Evolutionary conservation across 805 yeast genomes (phyloP).

Genomic region (Kodamaea lidongshanica): DNA sequence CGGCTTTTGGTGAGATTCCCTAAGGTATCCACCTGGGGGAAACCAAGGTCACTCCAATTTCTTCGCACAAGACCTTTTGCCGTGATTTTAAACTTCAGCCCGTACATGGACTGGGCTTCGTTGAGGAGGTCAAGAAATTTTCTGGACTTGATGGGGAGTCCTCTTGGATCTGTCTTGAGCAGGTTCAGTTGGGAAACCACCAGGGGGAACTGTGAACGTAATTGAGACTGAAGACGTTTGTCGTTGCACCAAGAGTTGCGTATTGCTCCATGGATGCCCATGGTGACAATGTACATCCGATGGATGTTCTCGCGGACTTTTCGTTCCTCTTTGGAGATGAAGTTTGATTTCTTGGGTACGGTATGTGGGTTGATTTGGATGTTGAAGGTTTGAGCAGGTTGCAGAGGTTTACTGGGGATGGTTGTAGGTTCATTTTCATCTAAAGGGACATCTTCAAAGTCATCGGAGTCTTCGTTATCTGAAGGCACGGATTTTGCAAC

Average conservation of each 20-base stretch:
- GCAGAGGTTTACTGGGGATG: background rate
- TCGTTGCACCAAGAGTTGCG: slow-evolving; percentile 75
- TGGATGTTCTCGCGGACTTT: slow-evolving; percentile 49
- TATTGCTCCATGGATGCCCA: slow-evolving; percentile 60
- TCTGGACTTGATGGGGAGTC: slow-evolving; percentile 46
- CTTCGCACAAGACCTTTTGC: slow-evolving; percentile 30
- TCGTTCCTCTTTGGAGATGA: slow-evolving; percentile 52
- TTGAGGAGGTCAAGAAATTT: slow-evolving; percentile 72
- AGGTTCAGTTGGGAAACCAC: slow-evolving; percentile 41
- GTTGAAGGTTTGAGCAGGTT: slow-evolving; percentile 5
- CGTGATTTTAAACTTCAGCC: slow-evolving; percentile 45
- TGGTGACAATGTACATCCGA: slow-evolving; percentile 47
- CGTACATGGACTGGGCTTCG: slow-evolving; percentile 60
- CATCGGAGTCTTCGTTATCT: slow-evolving; percentile 9
- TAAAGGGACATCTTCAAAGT: slow-evolving; percentile 16
- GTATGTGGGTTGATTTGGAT: slow-evolving; percentile 8
- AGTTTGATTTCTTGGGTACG: slow-evolving; percentile 19
- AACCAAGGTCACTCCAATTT: slow-evolving; percentile 28
- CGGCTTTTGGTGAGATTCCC: slow-evolving; percentile 28
- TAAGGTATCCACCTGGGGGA: slow-evolving; percentile 18
- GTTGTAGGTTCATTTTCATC: background rate
- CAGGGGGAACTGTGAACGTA: slow-evolving; percentile 45
- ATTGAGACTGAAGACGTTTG: slow-evolving; percentile 27
- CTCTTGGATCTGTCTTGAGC: slow-evolving; percentile 9
- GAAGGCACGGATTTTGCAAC: slow-evolving; percentile 5